These are phyloP conservation scores for Pyrus bretschneideri DNA, from an alignment of 306 rosid species.

Conservation along the genomic window DNA sequence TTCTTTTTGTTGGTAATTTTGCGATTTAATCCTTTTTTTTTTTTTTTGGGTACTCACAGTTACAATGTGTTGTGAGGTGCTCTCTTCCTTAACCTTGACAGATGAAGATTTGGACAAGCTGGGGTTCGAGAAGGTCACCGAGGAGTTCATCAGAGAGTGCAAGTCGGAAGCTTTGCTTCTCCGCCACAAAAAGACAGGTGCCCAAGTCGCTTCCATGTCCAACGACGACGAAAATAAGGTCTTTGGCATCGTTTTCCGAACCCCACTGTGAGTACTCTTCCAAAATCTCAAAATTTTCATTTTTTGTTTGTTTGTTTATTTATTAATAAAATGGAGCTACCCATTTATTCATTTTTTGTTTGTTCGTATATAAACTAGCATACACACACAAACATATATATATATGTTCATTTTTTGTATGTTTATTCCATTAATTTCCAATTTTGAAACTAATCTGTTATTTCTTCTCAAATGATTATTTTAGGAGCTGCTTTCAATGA, in stretches of 20 bases:
- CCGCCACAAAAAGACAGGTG: conserved; percentile 73
- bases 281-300: background rate
- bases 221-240: conserved; percentile 94
- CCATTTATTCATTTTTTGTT: too few species aligned
- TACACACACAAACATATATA: too few species aligned
- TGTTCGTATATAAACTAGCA: background rate
- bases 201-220: conserved; percentile 83
- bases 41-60: background rate
- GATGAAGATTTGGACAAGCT: conserved; percentile 57
- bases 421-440: background rate
- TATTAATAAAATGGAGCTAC: too few species aligned
- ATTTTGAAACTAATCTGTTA: background rate
- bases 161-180: conserved; percentile 81
- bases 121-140: conserved; percentile 78
- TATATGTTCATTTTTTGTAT: too few species aligned
- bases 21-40: background rate
- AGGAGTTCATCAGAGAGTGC: conserved; percentile 73
- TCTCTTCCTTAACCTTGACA: background rate
- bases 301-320: background rate
- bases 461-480: background rate
- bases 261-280: conserved; percentile 67
- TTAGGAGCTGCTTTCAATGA: conserved; percentile 94
- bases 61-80: conserved; percentile 39
- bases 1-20: background rate
- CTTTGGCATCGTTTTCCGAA: conserved; percentile 83